These are phyloP conservation scores for Serendipita sp. DNA, from an alignment of 768 basidiomycete genomes.

Conservation along the genomic window DNA sequence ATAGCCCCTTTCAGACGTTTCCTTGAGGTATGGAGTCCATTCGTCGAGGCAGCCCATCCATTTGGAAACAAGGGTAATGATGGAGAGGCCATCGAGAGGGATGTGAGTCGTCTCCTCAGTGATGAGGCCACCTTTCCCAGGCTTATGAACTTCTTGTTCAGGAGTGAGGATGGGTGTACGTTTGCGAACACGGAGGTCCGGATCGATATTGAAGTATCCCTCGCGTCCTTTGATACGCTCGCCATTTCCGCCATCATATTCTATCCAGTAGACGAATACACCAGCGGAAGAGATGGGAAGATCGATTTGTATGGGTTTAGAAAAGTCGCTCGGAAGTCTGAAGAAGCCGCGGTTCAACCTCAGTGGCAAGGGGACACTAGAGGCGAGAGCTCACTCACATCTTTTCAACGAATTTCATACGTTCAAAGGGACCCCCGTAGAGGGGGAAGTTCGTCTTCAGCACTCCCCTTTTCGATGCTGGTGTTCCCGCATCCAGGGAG, in stretches of 20 bases:
- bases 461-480: conserved; percentile 76
- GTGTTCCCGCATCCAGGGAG: conserved; percentile 81
- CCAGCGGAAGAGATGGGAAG: conserved; percentile 94
- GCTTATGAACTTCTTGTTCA: conserved; percentile 34
- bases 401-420: conserved; percentile 58
- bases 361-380: conserved; percentile 11
- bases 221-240: conserved; percentile 65
- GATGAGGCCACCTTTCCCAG: conserved; percentile 37
- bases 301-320: conserved; percentile 84
- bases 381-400: conserved; percentile 36
- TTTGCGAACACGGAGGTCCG: conserved; percentile 58
- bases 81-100: conserved; percentile 74
- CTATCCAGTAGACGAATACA: conserved; percentile 89
- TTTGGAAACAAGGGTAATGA: conserved; percentile 86
- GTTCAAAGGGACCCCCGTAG: conserved; percentile 72
- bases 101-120: conserved; percentile 43
- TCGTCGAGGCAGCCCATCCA: conserved; percentile 84
- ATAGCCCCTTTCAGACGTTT: conserved; percentile 81
- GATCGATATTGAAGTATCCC: conserved; percentile 95
- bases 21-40: conserved; percentile 69
- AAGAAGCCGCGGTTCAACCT: not conserved
- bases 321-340: conserved; percentile 75
- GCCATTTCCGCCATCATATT: conserved; percentile 54
- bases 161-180: conserved; percentile 58
- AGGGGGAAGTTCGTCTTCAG: conserved; percentile 96